Evolutionary conservation across 2,329 filamentous ascomycete species (phyloP).

Genomic region (Diaporthe vexans): DNA sequence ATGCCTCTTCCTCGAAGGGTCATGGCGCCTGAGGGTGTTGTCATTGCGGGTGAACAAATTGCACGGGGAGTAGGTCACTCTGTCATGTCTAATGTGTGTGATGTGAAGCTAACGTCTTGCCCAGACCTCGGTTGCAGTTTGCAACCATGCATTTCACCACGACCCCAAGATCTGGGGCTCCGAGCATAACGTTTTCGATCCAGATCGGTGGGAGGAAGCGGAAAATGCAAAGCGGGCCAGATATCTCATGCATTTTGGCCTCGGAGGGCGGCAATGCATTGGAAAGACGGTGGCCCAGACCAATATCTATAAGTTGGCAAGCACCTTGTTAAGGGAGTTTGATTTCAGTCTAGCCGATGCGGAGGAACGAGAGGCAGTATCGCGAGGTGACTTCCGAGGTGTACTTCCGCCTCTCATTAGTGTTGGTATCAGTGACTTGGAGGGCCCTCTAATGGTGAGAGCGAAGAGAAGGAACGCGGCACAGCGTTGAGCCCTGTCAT

Average conservation of each 20-base stretch:
- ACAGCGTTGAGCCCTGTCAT: background rate
- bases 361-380: slow-evolving; percentile 35
- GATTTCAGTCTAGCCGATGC: slow-evolving; percentile 49
- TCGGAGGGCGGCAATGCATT: slow-evolving; percentile 52
- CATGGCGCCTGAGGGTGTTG: slow-evolving; percentile 3
- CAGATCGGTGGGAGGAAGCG: slow-evolving; percentile 46
- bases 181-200: slow-evolving; percentile 47
- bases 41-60: background rate
- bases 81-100: background rate
- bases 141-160: slow-evolving; percentile 53
- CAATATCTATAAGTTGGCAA: slow-evolving; percentile 52
- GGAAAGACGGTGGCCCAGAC: slow-evolving; percentile 52
- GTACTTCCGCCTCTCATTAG: slow-evolving; percentile 41
- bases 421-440: slow-evolving; percentile 44
- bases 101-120: background rate
- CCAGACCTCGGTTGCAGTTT: slow-evolving; percentile 50
- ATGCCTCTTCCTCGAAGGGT: slow-evolving; percentile 19
- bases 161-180: slow-evolving; percentile 50
- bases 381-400: slow-evolving; percentile 36
- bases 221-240: slow-evolving; percentile 39
- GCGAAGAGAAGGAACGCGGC: background rate
- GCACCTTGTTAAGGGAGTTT: slow-evolving; percentile 46
- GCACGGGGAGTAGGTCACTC: background rate
- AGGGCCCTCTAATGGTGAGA: slow-evolving; percentile 21
- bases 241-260: slow-evolving; percentile 53